Conservation (phyloP, 805 yeast genomes). For the Sugiyamaella marilandica region DNA sequence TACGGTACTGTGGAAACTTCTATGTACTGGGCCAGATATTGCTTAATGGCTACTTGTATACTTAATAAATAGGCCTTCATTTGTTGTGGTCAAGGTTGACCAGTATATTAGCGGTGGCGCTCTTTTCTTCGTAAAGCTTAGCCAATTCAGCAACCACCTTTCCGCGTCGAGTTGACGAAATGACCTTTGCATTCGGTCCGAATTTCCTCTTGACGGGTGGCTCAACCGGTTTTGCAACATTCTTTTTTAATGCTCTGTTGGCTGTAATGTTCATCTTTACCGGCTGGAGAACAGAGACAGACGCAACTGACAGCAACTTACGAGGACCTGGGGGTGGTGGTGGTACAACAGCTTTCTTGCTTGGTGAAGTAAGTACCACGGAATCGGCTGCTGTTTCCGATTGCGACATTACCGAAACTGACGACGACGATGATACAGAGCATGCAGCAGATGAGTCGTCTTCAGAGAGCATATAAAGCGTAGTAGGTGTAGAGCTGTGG, state of each 20-base stretch:
- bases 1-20: too few relatives aligned
- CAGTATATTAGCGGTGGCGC: slow-evolving; percentile 23
- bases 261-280: slow-evolving; percentile 7
- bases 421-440: slow-evolving; percentile 12
- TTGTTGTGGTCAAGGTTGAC: slow-evolving; percentile 16
- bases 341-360: background rate
- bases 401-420: background rate
- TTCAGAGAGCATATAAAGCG: background rate
- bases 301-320: background rate
- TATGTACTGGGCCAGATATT: too few relatives aligned
- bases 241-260: background rate
- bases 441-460: slow-evolving; percentile 16
- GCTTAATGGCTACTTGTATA: too few relatives aligned
- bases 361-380: background rate
- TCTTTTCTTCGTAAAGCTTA: slow-evolving; percentile 56
- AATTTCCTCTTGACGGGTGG: slow-evolving; percentile 21
- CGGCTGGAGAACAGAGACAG: slow-evolving; percentile 13
- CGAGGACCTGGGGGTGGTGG: slow-evolving; percentile 4
- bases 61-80: background rate
- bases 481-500: background rate
- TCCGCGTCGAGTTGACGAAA: slow-evolving; percentile 42
- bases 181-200: slow-evolving; percentile 23
- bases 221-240: background rate
- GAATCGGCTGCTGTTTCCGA: background rate
- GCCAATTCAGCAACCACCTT: slow-evolving; percentile 61